A percentile compares a stretch with the other conserved stretches of the same genome.
phyloP scores from a whole-genome alignment of 192 early-diverging fungal species.

The Mortierella hygrophila region DNA sequence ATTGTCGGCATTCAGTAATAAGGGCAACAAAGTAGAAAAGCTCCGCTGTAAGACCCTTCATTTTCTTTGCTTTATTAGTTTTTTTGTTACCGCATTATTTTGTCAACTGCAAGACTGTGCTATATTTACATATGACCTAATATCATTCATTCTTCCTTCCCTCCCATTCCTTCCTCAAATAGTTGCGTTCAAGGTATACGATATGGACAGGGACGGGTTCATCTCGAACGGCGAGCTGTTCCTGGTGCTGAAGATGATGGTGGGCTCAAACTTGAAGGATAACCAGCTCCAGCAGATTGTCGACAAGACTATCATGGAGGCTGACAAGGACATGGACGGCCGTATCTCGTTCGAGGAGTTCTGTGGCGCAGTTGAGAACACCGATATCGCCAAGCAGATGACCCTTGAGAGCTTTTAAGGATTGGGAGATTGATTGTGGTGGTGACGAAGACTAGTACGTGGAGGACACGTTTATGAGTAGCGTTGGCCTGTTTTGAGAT shows the following conservation, averaged over 20 bases:
- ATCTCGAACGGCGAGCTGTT: conserved; percentile 99
- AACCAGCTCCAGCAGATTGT: conserved; percentile 99
- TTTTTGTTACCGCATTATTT: not conserved
- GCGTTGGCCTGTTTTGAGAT: no score
- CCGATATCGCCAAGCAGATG: conserved; percentile 96
- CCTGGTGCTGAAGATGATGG: conserved; percentile 99
- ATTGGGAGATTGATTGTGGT: no score
- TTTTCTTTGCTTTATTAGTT: conserved; percentile 1
- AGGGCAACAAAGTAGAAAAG: conserved; percentile 96
- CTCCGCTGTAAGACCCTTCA: conserved; percentile 77
- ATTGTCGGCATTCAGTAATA: conserved; percentile 92
- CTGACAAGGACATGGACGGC: conserved; percentile 95
- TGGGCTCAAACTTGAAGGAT: conserved; percentile 96
- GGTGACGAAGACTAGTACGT: no score
- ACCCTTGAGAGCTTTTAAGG: conserved; percentile 84
- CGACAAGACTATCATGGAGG: conserved; percentile 99
- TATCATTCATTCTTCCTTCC: not conserved
- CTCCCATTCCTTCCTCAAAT: not conserved
- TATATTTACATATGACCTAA: conserved; percentile 19
- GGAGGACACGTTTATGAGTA: not conserved
- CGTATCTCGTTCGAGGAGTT: conserved; percentile 99
- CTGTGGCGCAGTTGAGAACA: conserved; percentile 92
- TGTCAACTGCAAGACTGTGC: not conserved
- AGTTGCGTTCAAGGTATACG: conserved; percentile 99
- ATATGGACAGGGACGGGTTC: conserved; percentile 98